These are phyloP conservation scores for Medicago ruthenica DNA, from an alignment of 306 rosid species.

Conservation along the genomic window DNA sequence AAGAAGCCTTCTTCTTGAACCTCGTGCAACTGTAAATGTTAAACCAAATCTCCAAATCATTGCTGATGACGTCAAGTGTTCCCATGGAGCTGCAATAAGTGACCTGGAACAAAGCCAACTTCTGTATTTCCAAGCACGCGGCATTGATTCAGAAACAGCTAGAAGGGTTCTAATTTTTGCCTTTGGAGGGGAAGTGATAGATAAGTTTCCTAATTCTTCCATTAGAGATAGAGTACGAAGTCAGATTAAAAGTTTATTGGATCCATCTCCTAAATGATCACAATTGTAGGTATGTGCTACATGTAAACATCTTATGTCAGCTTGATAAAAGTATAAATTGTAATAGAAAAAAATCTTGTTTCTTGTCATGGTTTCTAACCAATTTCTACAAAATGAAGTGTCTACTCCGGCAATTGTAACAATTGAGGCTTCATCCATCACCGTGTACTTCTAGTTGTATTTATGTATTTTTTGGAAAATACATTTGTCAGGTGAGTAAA, in stretches of 20 bases:
- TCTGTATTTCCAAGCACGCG: conserved; percentile 86
- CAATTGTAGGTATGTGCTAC: conserved; percentile 25
- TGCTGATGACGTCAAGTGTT: conserved; percentile 91
- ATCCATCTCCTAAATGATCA: conserved; percentile 51
- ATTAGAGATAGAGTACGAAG: conserved; percentile 60
- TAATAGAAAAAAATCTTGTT: conserved; percentile 18
- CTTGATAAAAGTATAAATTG: background rate
- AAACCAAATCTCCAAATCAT: conserved; percentile 96
- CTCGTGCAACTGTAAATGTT: conserved; percentile 88
- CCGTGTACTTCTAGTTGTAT: conserved; percentile 22
- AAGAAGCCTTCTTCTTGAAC: conserved; percentile 91
- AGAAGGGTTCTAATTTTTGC: conserved; percentile 81
- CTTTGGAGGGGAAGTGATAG: conserved; percentile 86
- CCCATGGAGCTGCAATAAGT: conserved; percentile 98
- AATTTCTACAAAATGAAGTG: conserved; percentile 30
- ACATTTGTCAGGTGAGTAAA: conserved; percentile 8
- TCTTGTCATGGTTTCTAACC: conserved; percentile 19
- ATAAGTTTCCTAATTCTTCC: conserved; percentile 65
- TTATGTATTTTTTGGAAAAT: conserved; percentile 22
- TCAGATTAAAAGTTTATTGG: conserved; percentile 66
- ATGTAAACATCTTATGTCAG: conserved; percentile 18
- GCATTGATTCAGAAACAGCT: conserved; percentile 72
- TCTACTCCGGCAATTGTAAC: conserved; percentile 20
- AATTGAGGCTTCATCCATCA: conserved; percentile 34
- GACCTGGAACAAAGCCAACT: conserved; percentile 90